These are phyloP conservation scores for Pythium vanterpoolii DNA, from an alignment of 352 stramenopile species.

Conservation along the genomic window DNA sequence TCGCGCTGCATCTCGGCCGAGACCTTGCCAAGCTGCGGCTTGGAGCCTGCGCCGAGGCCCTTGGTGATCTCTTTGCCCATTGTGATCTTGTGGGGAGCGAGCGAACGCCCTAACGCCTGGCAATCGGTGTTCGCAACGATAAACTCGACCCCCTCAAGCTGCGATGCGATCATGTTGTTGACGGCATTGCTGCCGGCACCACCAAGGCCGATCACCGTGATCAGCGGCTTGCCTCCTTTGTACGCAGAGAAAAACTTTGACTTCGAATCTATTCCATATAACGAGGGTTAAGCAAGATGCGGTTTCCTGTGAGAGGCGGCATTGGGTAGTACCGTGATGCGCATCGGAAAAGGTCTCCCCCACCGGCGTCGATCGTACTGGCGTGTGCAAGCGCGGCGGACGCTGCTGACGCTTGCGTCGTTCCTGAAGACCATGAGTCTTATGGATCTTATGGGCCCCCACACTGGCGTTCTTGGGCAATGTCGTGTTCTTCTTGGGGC, in stretches of 20 bases:
- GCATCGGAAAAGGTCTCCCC: slow-evolving; percentile 11
- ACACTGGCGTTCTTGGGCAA: background rate
- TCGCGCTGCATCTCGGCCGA: slow-evolving; percentile 86
- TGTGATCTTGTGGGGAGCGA: slow-evolving; percentile 80
- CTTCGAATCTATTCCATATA: slow-evolving; percentile 25
- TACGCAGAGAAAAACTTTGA: slow-evolving; percentile 48
- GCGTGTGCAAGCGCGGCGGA: slow-evolving; percentile 16
- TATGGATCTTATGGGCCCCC: background rate
- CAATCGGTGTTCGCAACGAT: slow-evolving; percentile 96
- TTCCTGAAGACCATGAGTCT: slow-evolving; percentile 25
- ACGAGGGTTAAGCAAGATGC: background rate
- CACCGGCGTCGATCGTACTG: slow-evolving; percentile 8
- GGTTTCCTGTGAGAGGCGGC: no score
- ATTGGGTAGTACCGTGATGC: slow-evolving; percentile 6
- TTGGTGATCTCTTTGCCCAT: slow-evolving; percentile 85
- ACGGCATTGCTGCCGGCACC: slow-evolving; percentile 84
- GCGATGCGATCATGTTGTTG: slow-evolving; percentile 89
- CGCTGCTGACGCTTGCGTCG: slow-evolving; percentile 29
- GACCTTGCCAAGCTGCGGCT: slow-evolving; percentile 70
- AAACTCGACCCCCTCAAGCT: slow-evolving; percentile 92
- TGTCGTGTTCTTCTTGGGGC: slow-evolving; percentile 4
- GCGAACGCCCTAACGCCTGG: slow-evolving; percentile 79
- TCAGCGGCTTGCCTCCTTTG: slow-evolving; percentile 82
- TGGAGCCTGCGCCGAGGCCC: slow-evolving; percentile 76
- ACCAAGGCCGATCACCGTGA: slow-evolving; percentile 83